phyloP scores from a whole-genome alignment of 2,329 filamentous ascomycete genomes.

The Colletotrichum tropicale region DNA sequence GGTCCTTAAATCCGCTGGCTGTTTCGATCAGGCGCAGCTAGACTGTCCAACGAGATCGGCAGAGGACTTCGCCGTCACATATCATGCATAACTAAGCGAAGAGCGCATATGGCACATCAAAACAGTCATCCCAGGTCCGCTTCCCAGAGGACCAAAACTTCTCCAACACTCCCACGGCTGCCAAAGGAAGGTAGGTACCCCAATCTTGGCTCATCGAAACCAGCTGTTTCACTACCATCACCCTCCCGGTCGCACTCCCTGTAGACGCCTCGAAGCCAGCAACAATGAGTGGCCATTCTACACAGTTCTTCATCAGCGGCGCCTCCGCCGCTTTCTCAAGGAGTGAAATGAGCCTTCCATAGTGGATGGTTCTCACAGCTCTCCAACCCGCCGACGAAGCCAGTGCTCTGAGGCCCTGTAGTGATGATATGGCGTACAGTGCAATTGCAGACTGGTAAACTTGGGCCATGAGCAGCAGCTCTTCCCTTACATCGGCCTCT shows the following conservation, averaged over 20 bases:
- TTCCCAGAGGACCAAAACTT: not conserved
- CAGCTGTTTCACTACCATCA: not conserved
- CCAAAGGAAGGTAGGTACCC: not conserved
- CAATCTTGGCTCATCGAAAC: not conserved
- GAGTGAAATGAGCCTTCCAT: conserved; percentile 16
- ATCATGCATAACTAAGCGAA: no score
- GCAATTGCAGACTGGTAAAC: conserved; percentile 33
- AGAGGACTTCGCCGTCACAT: no score
- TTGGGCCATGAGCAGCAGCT: conserved; percentile 23
- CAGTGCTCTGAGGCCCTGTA: conserved; percentile 35
- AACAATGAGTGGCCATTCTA: not conserved
- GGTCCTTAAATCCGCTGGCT: no score
- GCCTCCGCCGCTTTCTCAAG: conserved; percentile 15
- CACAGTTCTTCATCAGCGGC: not conserved
- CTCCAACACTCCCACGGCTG: not conserved
- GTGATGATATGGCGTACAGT: conserved; percentile 39
- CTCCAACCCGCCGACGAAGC: conserved; percentile 20
- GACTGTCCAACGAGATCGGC: no score
- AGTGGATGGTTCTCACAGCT: conserved; percentile 4
- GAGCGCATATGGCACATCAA: not conserved
- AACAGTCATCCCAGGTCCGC: conserved; percentile 3
- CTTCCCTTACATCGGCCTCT: not conserved
- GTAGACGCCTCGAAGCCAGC: conserved; percentile 1
- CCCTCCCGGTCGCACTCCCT: not conserved
- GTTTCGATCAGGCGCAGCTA: no score